phyloP scores from a whole-genome alignment of 495 filamentous ascomycete species.

The Wilcoxina mikolae region DNA sequence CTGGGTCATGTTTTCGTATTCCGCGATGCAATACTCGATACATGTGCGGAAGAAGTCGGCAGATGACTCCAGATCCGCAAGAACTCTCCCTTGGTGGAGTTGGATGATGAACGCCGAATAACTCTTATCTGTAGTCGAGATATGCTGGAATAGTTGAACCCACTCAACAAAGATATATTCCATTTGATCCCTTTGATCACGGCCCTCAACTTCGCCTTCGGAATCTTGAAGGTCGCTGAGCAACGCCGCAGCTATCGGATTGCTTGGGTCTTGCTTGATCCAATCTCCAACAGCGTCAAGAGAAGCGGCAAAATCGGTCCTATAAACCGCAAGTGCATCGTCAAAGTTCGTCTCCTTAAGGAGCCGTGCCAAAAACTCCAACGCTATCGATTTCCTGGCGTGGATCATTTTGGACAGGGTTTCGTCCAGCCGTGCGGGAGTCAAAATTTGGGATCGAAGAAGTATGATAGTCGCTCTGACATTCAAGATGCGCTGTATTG shows the following conservation, averaged over 20 bases:
- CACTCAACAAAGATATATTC: conserved; percentile 93
- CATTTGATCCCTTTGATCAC: conserved; percentile 55
- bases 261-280: conserved; percentile 56
- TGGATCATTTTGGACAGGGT: conserved; percentile 56
- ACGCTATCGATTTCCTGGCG: conserved; percentile 48
- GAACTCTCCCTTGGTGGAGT: conserved; percentile 53
- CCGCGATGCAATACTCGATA: conserved; percentile 61
- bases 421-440: conserved; percentile 65
- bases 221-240: conserved; percentile 49
- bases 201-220: conserved; percentile 35
- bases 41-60: conserved; percentile 64
- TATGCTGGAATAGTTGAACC: conserved; percentile 65
- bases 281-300: conserved; percentile 67
- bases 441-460: conserved; percentile 57
- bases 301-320: conserved; percentile 73
- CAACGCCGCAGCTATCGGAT: conserved; percentile 50
- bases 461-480: conserved; percentile 61
- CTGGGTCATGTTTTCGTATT: conserved; percentile 54
- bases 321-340: conserved; percentile 57
- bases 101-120: conserved; percentile 69
- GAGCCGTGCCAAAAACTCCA: conserved; percentile 61
- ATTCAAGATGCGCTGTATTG: conserved; percentile 51
- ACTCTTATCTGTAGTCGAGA: conserved; percentile 53
- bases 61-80: conserved; percentile 58
- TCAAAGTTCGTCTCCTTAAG: conserved; percentile 63